Evolutionary conservation across 1,284 basidiomycete genomes (phyloP).

Genomic region (Tylopilus sp.): DNA sequence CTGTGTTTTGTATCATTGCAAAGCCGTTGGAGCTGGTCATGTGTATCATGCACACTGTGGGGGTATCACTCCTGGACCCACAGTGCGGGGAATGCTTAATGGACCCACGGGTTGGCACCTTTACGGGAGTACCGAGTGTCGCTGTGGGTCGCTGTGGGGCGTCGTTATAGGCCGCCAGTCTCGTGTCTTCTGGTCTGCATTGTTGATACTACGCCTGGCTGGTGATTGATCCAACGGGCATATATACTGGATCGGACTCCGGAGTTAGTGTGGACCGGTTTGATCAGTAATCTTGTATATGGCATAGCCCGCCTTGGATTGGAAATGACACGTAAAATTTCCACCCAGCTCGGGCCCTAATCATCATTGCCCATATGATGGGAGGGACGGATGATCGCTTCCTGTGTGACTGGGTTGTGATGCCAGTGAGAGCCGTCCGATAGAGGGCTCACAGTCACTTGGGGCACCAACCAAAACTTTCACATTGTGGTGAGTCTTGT

Average conservation of each 20-base stretch:
- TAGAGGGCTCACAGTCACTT: neutral
- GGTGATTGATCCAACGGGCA: neutral
- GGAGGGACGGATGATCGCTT: neutral
- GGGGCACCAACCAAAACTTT: neutral
- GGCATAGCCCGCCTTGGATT: conserved; percentile 8
- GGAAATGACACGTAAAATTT: conserved; percentile 23
- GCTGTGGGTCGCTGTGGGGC: neutral
- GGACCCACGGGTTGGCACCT: too few species aligned
- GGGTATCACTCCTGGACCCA: too few species aligned
- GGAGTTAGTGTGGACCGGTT: conserved; percentile 5
- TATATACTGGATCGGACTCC: conserved; percentile 1
- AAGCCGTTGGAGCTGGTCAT: too few species aligned
- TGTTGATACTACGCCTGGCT: neutral
- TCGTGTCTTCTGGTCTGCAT: neutral
- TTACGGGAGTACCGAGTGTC: neutral
- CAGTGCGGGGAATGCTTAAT: too few species aligned
- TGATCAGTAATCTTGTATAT: conserved; percentile 7
- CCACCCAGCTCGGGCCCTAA: neutral
- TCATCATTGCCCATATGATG: neutral
- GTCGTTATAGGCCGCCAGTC: neutral
- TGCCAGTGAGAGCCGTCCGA: conserved; percentile 1
- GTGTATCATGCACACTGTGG: too few species aligned
- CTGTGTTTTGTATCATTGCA: too few species aligned
- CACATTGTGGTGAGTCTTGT: too few species aligned
- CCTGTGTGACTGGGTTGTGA: neutral